phyloP scores from a whole-genome alignment of 768 basidiomycete species.

The Hirschioporus abietinus region DNA sequence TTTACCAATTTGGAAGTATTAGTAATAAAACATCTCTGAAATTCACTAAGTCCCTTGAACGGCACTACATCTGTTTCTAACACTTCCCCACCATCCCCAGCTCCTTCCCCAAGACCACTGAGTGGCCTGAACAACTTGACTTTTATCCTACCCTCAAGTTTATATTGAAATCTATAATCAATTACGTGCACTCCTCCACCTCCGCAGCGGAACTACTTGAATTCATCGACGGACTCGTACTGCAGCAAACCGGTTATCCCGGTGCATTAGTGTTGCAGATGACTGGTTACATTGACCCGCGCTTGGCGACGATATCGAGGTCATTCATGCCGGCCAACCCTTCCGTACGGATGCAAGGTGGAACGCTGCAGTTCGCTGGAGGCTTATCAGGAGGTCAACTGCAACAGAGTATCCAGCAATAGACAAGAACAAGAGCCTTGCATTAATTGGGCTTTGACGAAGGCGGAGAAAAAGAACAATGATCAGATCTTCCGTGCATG shows the following conservation, averaged over 20 bases:
- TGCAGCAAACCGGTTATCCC: slow-evolving; percentile 58
- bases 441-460: slow-evolving; percentile 82
- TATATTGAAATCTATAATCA: too few relatives aligned
- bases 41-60: too few relatives aligned
- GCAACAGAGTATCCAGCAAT: slow-evolving; percentile 83
- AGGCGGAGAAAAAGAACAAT: slow-evolving; percentile 93
- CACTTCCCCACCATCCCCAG: too few relatives aligned
- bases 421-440: slow-evolving; percentile 69
- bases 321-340: slow-evolving; percentile 83
- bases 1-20: too few relatives aligned
- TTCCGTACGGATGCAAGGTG: slow-evolving; percentile 49
- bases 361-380: slow-evolving; percentile 56
- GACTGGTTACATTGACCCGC: slow-evolving; percentile 79
- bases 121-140: too few relatives aligned
- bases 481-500: slow-evolving; percentile 93
- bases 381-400: slow-evolving; percentile 41
- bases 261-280: slow-evolving; percentile 58
- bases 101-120: too few relatives aligned
- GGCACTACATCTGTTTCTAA: too few relatives aligned
- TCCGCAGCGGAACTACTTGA: slow-evolving; percentile 44
- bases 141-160: too few relatives aligned
- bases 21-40: too few relatives aligned
- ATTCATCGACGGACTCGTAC: slow-evolving; percentile 41
- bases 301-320: slow-evolving; percentile 86
- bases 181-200: slow-evolving; percentile 18